Evolutionary conservation across 371 early-diverging fungal species (phyloP).

Genomic region (Mycotypha africana): DNA sequence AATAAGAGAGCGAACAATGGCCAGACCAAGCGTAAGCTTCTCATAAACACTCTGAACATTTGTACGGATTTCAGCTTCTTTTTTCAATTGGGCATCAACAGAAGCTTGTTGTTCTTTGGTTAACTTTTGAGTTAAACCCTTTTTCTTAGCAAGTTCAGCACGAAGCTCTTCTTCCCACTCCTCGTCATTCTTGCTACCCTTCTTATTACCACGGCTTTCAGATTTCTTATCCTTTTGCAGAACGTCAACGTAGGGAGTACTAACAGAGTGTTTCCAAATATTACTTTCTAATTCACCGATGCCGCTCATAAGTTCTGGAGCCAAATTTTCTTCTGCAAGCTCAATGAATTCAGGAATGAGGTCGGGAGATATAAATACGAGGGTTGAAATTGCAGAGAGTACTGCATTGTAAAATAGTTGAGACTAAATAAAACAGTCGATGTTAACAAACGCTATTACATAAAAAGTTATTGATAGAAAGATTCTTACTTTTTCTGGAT

Average conservation of each 20-base stretch:
- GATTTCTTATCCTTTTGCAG: conserved; percentile 44
- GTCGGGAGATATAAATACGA: conserved; percentile 55
- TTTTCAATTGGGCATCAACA: conserved; percentile 67
- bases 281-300: conserved; percentile 50
- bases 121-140: conserved; percentile 52
- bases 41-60: conserved; percentile 51
- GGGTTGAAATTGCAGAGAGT: conserved; percentile 47
- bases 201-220: conserved; percentile 45
- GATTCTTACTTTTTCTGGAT: conserved; percentile 15
- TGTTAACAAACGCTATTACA: no score
- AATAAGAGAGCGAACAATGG: conserved; percentile 59
- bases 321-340: conserved; percentile 36
- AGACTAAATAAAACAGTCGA: no score
- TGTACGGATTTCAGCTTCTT: conserved; percentile 70
- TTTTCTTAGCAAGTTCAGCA: conserved; percentile 73
- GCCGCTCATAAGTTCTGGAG: conserved; percentile 36
- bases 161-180: conserved; percentile 84
- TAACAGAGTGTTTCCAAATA: conserved; percentile 70
- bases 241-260: conserved; percentile 61
- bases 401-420: conserved; percentile 51
- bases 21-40: conserved; percentile 57
- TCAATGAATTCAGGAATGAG: conserved; percentile 42
- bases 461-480: no score
- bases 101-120: conserved; percentile 81
- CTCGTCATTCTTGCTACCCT: conserved; percentile 62